phyloP scores from a whole-genome alignment of 331 rosid species.

The Malus hybrid region DNA sequence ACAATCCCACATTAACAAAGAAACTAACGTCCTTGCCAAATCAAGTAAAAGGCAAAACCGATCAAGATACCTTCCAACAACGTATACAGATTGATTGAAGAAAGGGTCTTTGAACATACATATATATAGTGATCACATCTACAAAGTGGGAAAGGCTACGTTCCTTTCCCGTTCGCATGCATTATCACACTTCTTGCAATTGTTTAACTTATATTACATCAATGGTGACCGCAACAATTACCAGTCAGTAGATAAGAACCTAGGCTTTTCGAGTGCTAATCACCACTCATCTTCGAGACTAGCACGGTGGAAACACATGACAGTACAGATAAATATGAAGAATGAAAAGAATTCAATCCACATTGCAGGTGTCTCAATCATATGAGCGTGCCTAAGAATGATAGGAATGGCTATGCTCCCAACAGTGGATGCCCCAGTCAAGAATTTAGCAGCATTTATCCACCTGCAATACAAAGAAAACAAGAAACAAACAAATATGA shows the following conservation, averaged over 20 bases:
- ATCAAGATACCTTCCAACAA: neutral
- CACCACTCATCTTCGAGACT: constrained; percentile 95
- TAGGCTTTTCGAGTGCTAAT: neutral
- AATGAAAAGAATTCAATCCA: constrained; percentile 87
- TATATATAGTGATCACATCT: constrained; percentile 15
- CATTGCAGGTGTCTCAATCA: constrained; percentile 97
- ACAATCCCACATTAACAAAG: neutral
- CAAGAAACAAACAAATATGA: no score
- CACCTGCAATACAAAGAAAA: constrained; percentile 43
- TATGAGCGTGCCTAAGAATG: constrained; percentile 78
- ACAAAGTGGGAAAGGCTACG: constrained; percentile 18
- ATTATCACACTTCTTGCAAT: neutral
- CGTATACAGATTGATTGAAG: neutral
- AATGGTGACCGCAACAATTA: constrained; percentile 8
- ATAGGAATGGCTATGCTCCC: constrained; percentile 96
- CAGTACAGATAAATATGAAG: constrained; percentile 85
- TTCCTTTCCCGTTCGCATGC: constrained; percentile 4
- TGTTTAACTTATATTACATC: neutral
- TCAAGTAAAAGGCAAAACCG: neutral
- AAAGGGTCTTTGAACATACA: neutral
- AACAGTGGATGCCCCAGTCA: constrained; percentile 87
- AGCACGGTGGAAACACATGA: constrained; percentile 87
- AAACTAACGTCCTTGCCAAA: neutral
- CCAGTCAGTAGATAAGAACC: constrained; percentile 1
- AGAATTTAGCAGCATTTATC: constrained; percentile 90